Evolutionary conservation across 768 basidiomycete species (phyloP).

Genomic region (Boletus tomentosulus): DNA sequence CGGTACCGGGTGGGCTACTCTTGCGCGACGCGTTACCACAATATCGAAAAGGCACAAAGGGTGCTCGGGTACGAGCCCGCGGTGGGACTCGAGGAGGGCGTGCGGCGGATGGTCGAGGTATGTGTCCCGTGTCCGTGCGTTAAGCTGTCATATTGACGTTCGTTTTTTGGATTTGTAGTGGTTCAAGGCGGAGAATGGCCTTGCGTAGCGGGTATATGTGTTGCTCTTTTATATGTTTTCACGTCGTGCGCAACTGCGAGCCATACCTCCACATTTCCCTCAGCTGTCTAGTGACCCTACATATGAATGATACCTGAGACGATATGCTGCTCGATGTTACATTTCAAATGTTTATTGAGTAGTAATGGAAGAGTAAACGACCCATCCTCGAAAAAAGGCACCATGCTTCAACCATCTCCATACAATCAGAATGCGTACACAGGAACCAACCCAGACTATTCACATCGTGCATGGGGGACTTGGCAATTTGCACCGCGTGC

Average conservation of each 20-base stretch:
- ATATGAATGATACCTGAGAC: too few relatives aligned
- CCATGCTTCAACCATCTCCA: too few relatives aligned
- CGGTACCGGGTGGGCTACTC: slow-evolving; percentile 77
- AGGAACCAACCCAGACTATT: too few relatives aligned
- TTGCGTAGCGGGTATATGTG: slow-evolving; percentile 14
- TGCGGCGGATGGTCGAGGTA: slow-evolving; percentile 73
- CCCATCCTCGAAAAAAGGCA: too few relatives aligned
- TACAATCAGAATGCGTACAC: too few relatives aligned
- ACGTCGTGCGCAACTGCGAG: too few relatives aligned
- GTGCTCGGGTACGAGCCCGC: slow-evolving; percentile 92
- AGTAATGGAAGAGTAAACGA: too few relatives aligned
- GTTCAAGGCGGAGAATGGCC: slow-evolving; percentile 30
- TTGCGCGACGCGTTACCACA: slow-evolving; percentile 81
- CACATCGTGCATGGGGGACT: too few relatives aligned
- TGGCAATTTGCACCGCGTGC: too few relatives aligned
- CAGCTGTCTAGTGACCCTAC: too few relatives aligned
- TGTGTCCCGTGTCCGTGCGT: slow-evolving; percentile 18
- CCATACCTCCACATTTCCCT: not conserved
- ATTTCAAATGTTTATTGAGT: too few relatives aligned
- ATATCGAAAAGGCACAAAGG: slow-evolving; percentile 89
- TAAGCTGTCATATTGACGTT: not conserved
- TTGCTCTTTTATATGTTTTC: not conserved
- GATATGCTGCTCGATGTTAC: too few relatives aligned
- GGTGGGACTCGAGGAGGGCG: slow-evolving; percentile 84
- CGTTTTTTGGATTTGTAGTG: slow-evolving; percentile 10